These are phyloP conservation scores for Pyrenochaeta sp. DNA, from an alignment of 2,329 filamentous ascomycete genomes.

Conservation along the genomic window DNA sequence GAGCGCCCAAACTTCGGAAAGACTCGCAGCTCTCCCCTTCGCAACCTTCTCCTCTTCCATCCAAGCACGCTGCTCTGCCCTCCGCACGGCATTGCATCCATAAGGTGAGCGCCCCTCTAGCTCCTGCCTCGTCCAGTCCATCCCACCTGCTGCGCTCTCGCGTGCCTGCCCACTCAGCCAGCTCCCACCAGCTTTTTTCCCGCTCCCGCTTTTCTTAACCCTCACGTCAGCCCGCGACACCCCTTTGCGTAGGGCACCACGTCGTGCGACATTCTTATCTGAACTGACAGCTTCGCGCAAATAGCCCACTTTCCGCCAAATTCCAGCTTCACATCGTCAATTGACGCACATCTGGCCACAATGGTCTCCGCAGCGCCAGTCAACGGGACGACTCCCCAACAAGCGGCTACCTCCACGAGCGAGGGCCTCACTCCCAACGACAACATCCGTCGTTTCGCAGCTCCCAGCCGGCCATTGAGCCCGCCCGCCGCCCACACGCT, in stretches of 20 bases:
- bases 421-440: slow-evolving; percentile 80
- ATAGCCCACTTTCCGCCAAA: slow-evolving; percentile 10
- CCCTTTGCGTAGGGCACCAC: slow-evolving; percentile 1
- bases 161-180: slow-evolving; percentile 27
- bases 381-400: slow-evolving; percentile 43
- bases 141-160: slow-evolving; percentile 20
- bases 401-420: slow-evolving; percentile 41
- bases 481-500: slow-evolving; percentile 87
- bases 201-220: slow-evolving; percentile 16
- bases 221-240: slow-evolving; percentile 38
- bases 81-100: slow-evolving; percentile 28
- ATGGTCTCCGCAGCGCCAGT: slow-evolving; percentile 55
- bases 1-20: slow-evolving; percentile 41
- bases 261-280: slow-evolving; percentile 5
- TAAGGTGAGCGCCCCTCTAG: slow-evolving; percentile 35
- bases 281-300: slow-evolving; percentile 24
- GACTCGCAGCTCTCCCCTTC: slow-evolving; percentile 32
- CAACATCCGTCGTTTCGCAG: slow-evolving; percentile 96
- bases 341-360: slow-evolving; percentile 42
- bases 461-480: slow-evolving; percentile 90
- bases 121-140: slow-evolving; percentile 17
- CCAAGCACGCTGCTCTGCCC: slow-evolving; percentile 31
- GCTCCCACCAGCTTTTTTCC: slow-evolving; percentile 29
- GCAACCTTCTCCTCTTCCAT: slow-evolving; percentile 39
- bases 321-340: slow-evolving; percentile 15